These are phyloP conservation scores for Lasiodiplodia gonubiensis DNA, from an alignment of 2,329 filamentous ascomycete species.

Conservation along the genomic window DNA sequence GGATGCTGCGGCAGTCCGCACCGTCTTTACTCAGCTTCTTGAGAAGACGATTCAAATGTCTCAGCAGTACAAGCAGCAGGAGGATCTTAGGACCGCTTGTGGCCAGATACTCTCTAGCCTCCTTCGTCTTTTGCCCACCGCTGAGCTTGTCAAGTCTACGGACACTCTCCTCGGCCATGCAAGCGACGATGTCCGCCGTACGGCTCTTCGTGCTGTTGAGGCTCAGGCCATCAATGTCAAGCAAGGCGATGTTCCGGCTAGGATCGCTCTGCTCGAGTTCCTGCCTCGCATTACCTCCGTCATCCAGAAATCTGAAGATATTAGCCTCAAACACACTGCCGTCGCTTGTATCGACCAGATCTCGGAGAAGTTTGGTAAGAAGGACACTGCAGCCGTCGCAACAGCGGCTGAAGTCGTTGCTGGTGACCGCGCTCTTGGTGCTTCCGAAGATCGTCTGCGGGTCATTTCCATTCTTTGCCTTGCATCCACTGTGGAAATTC, in stretches of 20 bases:
- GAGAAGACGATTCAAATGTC: constrained; percentile 60
- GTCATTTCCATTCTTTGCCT: constrained; percentile 88
- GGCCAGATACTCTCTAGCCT: constrained; percentile 77
- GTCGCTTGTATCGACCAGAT: constrained; percentile 92
- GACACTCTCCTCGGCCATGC: constrained; percentile 79
- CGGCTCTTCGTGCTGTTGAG: constrained; percentile 73
- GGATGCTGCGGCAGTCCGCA: constrained; percentile 38
- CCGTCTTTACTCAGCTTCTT: constrained; percentile 45
- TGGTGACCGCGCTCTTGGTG: constrained; percentile 75
- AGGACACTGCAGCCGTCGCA: constrained; percentile 77
- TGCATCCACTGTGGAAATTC: constrained; percentile 84
- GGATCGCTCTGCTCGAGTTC: constrained; percentile 76
- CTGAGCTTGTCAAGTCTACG: constrained; percentile 87
- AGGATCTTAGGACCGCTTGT: constrained; percentile 49
- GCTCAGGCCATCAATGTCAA: constrained; percentile 76
- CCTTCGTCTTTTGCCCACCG: constrained; percentile 82
- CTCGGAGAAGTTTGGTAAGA: constrained; percentile 92
- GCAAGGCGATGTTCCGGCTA: constrained; percentile 70
- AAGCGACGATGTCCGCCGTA: constrained; percentile 75
- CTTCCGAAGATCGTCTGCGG: constrained; percentile 72
- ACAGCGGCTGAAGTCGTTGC: constrained; percentile 78
- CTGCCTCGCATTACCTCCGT: constrained; percentile 78
- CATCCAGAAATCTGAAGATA: constrained; percentile 73
- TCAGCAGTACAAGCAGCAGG: constrained; percentile 62
- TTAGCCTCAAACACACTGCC: constrained; percentile 80